phyloP scores from a whole-genome alignment of 495 filamentous ascomycete species.

The Aspergillus olivimuriae region DNA sequence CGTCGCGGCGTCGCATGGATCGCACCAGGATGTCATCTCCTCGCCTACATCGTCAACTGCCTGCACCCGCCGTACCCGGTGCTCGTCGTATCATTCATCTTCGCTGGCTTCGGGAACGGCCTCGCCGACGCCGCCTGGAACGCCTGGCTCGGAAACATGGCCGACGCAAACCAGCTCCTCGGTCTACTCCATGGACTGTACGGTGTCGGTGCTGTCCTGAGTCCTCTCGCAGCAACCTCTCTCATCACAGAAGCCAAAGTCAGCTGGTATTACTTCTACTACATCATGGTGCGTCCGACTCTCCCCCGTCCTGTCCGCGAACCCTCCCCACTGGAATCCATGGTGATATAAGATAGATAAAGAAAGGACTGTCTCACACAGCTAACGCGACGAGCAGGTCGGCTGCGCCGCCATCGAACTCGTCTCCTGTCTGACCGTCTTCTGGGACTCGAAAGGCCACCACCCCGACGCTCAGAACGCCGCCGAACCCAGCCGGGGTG shows the following conservation, averaged over 20 bases:
- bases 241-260: conserved; percentile 44
- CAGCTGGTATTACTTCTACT: conserved; percentile 56
- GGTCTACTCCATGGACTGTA: conserved; percentile 54
- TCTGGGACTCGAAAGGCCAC: conserved; percentile 62
- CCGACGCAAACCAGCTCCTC: conserved; percentile 51
- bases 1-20: conserved; percentile 72
- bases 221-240: conserved; percentile 50
- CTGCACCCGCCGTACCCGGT: conserved; percentile 55
- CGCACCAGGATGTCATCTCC: conserved; percentile 54
- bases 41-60: conserved; percentile 54
- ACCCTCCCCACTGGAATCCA: background rate
- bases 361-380: too few species aligned
- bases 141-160: conserved; percentile 57
- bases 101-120: conserved; percentile 57
- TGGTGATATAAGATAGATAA: too few species aligned
- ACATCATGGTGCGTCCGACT: conserved; percentile 50
- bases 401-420: conserved; percentile 59
- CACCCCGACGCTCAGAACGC: conserved; percentile 42
- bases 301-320: background rate
- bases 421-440: conserved; percentile 44
- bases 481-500: conserved; percentile 32
- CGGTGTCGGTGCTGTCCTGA: conserved; percentile 51
- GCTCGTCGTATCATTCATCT: conserved; percentile 48
- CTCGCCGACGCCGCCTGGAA: conserved; percentile 58
- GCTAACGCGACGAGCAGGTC: conserved; percentile 35